These are phyloP conservation scores for Starmera dryadoides DNA, from an alignment of 805 yeast species.

Conservation along the genomic window DNA sequence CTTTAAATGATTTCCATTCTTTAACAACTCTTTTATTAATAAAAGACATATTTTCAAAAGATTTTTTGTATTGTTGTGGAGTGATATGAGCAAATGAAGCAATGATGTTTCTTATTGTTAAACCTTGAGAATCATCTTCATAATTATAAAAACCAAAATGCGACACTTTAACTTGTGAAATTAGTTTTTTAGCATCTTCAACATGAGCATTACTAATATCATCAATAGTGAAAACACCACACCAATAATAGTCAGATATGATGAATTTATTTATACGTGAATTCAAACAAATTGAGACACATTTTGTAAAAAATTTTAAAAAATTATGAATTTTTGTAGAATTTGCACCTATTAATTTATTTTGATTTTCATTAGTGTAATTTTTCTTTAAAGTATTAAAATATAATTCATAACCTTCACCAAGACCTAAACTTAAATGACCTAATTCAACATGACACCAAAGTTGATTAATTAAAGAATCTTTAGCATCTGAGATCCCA, in stretches of 20 bases:
- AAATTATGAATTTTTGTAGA: slow-evolving; percentile 18
- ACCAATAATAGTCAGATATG: slow-evolving; percentile 20
- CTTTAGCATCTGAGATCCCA: slow-evolving; percentile 13
- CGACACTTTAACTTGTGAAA: slow-evolving; percentile 17
- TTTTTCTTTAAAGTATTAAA: slow-evolving; percentile 12
- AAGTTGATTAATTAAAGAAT: slow-evolving; percentile 13
- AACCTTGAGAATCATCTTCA: slow-evolving; percentile 7
- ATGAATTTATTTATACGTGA: slow-evolving; percentile 18
- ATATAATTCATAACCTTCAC: slow-evolving; percentile 21
- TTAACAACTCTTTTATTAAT: slow-evolving; percentile 12
- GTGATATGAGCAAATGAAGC: slow-evolving; percentile 14
- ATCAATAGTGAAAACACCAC: slow-evolving; percentile 19
- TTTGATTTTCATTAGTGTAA: slow-evolving; percentile 1
- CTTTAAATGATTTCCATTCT: slow-evolving; percentile 16
- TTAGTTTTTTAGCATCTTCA: slow-evolving; percentile 13
- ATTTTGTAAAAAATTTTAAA: slow-evolving; percentile 17
- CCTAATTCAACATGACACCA: slow-evolving; percentile 19
- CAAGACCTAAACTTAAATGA: slow-evolving; percentile 13
- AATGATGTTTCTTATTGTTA: slow-evolving; percentile 18
- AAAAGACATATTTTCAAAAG: slow-evolving; percentile 1
- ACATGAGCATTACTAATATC: slow-evolving; percentile 19
- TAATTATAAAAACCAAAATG: slow-evolving; percentile 18
- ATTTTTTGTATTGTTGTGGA: slow-evolving; percentile 3
- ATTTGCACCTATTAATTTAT: slow-evolving; percentile 11
- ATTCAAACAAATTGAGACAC: slow-evolving; percentile 20